These are phyloP conservation scores for Porphyra umbilicalis DNA, from an alignment of 31 red algal genomes.

Conservation along the genomic window DNA sequence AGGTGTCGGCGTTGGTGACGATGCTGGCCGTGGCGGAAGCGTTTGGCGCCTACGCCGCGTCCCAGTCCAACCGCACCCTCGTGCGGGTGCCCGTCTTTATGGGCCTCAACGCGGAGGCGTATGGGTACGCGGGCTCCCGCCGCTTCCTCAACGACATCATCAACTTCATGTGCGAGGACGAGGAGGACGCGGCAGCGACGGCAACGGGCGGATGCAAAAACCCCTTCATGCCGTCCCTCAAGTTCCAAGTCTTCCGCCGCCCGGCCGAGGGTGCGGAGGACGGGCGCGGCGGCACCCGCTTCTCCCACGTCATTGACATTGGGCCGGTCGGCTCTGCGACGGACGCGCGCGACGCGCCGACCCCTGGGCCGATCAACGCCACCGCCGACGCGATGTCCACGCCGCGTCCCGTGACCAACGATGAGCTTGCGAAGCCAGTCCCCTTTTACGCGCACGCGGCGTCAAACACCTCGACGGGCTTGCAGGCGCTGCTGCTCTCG, in stretches of 20 bases:
- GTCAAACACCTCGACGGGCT: neutral
- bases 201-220: slow-evolving; percentile 25
- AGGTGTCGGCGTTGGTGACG: slow-evolving; percentile 54
- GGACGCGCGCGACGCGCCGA: neutral
- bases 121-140: slow-evolving; percentile 60
- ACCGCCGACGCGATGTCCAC: neutral
- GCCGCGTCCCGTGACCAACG: neutral
- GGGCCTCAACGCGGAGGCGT: slow-evolving; percentile 43
- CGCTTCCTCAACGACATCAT: slow-evolving; percentile 57
- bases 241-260: slow-evolving; percentile 37
- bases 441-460: neutral
- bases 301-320: neutral
- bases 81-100: slow-evolving; percentile 51
- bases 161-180: slow-evolving; percentile 38
- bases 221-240: slow-evolving; percentile 44
- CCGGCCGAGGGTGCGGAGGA: neutral
- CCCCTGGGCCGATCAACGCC: neutral
- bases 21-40: slow-evolving; percentile 56
- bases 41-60: slow-evolving; percentile 25
- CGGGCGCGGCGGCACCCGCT: neutral
- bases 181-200: neutral
- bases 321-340: neutral
- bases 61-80: neutral
- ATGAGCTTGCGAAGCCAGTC: neutral
- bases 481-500: neutral